Percentiles rank a stretch among this genome's conserved stretches.
These are phyloP conservation scores for Butyriboletus loyo DNA, from an alignment of 768 basidiomycete species.

Conservation along the genomic window DNA sequence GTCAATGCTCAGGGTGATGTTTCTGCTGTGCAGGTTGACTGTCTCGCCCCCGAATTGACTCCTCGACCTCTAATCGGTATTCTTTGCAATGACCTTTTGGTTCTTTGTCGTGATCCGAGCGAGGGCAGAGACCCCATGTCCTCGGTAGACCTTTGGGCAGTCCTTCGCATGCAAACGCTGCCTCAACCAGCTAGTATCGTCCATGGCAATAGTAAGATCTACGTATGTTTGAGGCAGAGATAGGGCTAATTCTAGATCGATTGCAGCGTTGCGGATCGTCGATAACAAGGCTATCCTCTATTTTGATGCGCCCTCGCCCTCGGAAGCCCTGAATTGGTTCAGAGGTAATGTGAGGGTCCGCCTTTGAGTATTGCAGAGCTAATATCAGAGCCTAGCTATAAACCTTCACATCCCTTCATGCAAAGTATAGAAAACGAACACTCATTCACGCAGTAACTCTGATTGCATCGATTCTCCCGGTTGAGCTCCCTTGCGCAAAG, in stretches of 20 bases:
- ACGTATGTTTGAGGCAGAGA: background rate
- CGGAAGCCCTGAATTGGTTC: constrained; percentile 87
- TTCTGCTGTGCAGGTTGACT: constrained; percentile 84
- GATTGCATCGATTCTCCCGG: constrained; percentile 2
- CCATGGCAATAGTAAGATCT: constrained; percentile 69
- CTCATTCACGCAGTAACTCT: constrained; percentile 3
- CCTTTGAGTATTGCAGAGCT: background rate
- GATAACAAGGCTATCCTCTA: constrained; percentile 92
- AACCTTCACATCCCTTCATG: constrained; percentile 86
- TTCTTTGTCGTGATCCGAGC: constrained; percentile 84
- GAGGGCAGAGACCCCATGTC: constrained; percentile 73
- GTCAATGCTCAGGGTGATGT: constrained; percentile 74
- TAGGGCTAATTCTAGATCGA: constrained; percentile 4
- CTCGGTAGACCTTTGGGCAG: constrained; percentile 91
- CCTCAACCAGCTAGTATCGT: constrained; percentile 89
- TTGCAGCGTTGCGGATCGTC: constrained; percentile 74
- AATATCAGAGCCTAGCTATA: constrained; percentile 53
- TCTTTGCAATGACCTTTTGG: constrained; percentile 90
- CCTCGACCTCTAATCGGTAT: constrained; percentile 77
- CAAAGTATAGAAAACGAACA: constrained; percentile 51
- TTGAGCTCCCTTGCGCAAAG: constrained; percentile 12
- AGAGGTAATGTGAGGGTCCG: constrained; percentile 54
- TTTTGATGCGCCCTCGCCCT: constrained; percentile 80
- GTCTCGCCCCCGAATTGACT: constrained; percentile 82
- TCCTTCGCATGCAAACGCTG: constrained; percentile 91